These are phyloP conservation scores for Sphaerostilbella broomeana DNA, from an alignment of 2,329 filamentous ascomycete genomes.

Conservation along the genomic window DNA sequence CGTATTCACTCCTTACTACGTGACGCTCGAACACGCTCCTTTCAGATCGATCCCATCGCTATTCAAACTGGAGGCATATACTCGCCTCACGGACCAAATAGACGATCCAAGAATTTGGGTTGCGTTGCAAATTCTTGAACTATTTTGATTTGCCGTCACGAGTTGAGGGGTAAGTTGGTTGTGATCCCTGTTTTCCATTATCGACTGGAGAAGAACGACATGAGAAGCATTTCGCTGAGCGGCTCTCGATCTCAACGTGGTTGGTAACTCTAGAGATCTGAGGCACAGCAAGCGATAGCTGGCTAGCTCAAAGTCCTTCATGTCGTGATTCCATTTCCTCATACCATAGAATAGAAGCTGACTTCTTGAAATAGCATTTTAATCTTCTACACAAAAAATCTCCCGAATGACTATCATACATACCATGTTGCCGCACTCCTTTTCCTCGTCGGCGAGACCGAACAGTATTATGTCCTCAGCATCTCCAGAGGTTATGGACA, in stretches of 20 bases:
- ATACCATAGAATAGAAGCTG: no score
- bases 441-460: slow-evolving; percentile 20
- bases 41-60: no score
- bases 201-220: no score
- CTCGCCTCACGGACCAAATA: background rate
- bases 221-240: no score
- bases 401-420: background rate
- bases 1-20: no score
- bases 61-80: background rate
- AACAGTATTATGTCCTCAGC: slow-evolving; percentile 38
- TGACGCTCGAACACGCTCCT: background rate
- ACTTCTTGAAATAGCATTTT: no score
- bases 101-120: background rate
- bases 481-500: slow-evolving; percentile 45
- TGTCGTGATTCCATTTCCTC: no score
- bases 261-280: no score
- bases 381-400: background rate
- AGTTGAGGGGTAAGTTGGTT: background rate
- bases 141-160: background rate
- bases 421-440: slow-evolving; percentile 11
- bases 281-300: no score
- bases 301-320: no score
- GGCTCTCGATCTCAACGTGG: no score
- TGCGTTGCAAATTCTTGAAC: background rate
- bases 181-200: background rate